Conservation (phyloP, 805 yeast species). For the Teunomyces panamensis region DNA sequence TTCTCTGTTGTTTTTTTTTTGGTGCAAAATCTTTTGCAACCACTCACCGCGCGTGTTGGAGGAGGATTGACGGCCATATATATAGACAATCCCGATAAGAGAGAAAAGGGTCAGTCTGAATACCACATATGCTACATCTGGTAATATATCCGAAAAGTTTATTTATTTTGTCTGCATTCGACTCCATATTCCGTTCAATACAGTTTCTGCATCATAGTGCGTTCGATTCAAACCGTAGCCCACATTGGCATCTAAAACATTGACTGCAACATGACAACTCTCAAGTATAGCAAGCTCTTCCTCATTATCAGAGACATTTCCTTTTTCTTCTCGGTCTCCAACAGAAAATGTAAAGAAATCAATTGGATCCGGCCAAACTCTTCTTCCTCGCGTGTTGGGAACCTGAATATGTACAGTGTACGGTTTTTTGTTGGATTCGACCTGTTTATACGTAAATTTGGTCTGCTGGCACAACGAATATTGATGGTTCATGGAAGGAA, state of each 20-base stretch:
- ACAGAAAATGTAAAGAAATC: background rate
- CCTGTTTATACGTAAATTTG: background rate
- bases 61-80: background rate
- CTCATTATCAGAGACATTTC: background rate
- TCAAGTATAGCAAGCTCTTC: background rate
- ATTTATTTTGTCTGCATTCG: background rate
- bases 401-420: background rate
- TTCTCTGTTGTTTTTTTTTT: background rate
- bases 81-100: slow-evolving; percentile 1
- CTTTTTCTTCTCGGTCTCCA: background rate
- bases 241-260: background rate
- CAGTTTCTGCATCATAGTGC: slow-evolving; percentile 2
- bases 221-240: slow-evolving; percentile 5
- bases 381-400: background rate
- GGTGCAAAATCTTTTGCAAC: background rate
- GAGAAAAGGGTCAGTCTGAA: background rate
- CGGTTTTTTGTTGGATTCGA: background rate
- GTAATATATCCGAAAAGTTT: background rate
- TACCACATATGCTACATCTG: too few species aligned
- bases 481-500: slow-evolving; percentile 27
- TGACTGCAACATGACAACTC: slow-evolving; percentile 3
- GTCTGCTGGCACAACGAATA: slow-evolving; percentile 8
- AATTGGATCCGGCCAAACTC: background rate
- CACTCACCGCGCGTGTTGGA: background rate
- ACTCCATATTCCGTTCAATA: background rate